These are phyloP conservation scores for Trichopus zeylanicus DNA, from an alignment of 116 monocot genomes.

Conservation along the genomic window DNA sequence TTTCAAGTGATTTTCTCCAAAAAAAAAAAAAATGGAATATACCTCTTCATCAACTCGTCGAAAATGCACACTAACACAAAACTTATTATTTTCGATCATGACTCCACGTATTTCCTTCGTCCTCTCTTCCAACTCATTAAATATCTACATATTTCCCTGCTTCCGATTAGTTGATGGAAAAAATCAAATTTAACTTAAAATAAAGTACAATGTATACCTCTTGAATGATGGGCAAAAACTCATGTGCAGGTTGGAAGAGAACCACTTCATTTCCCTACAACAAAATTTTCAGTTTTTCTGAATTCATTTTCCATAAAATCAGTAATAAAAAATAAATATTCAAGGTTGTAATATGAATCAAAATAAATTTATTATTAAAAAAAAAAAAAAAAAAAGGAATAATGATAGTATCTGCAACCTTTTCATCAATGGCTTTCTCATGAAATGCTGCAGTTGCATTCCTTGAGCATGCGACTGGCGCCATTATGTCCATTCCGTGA, in stretches of 20 bases:
- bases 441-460: neutral
- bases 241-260: constrained; percentile 18
- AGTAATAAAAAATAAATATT: no score
- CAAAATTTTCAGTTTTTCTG: neutral
- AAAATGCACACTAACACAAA: constrained; percentile 39
- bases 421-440: neutral
- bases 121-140: constrained; percentile 10
- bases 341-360: no score
- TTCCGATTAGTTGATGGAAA: no score
- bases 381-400: no score
- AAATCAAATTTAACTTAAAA: neutral
- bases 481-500: constrained; percentile 32
- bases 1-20: neutral
- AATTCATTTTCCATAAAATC: neutral
- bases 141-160: constrained; percentile 11
- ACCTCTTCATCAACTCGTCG: constrained; percentile 36
- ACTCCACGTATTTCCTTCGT: constrained; percentile 18
- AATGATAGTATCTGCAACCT: no score
- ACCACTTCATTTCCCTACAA: constrained; percentile 15
- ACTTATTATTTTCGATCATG: constrained; percentile 41
- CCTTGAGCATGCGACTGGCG: neutral
- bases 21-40: neutral
- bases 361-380: no score
- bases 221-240: constrained; percentile 19
- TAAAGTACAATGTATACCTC: constrained; percentile 2